Conservation (phyloP, 176 grass and related monocot species). For the Elymus sibiricus region DNA sequence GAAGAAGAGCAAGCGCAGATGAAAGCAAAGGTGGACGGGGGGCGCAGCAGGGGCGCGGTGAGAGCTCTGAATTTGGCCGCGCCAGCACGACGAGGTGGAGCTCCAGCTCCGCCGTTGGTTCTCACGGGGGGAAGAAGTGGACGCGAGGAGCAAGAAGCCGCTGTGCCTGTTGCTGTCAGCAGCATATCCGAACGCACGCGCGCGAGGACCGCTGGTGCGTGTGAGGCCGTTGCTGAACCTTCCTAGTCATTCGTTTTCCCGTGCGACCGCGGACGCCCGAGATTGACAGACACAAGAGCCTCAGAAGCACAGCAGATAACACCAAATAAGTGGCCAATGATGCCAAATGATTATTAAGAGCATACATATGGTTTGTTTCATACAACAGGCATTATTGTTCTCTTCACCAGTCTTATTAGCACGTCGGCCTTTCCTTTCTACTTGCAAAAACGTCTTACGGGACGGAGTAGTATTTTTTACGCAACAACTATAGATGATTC, state of each 20-base stretch:
- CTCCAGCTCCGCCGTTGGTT: not conserved
- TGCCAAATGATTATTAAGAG: not conserved
- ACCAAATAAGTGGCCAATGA: not conserved
- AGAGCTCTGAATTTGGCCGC: not conserved
- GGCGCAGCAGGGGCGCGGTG: not conserved
- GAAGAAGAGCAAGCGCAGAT: conserved; percentile 25
- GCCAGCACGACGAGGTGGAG: not conserved
- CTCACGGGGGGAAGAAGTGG: not conserved
- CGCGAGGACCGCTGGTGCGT: not conserved
- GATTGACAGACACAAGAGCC: too few relatives aligned
- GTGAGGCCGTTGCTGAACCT: not conserved
- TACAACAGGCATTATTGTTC: not conserved
- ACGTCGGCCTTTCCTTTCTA: not conserved
- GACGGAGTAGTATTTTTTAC: not conserved
- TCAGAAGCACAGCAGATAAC: too few relatives aligned
- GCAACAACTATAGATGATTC: not conserved
- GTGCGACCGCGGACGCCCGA: too few relatives aligned
- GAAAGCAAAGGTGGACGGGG: not conserved
- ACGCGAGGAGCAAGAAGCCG: not conserved
- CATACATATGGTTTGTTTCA: not conserved
- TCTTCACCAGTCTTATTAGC: not conserved
- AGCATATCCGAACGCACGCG: conserved; percentile 3
- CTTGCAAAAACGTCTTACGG: too few relatives aligned
- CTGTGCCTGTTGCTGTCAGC: not conserved
- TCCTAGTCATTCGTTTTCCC: too few relatives aligned